phyloP scores from a whole-genome alignment of 768 basidiomycete genomes.

The Xanthoconium purpureum region DNA sequence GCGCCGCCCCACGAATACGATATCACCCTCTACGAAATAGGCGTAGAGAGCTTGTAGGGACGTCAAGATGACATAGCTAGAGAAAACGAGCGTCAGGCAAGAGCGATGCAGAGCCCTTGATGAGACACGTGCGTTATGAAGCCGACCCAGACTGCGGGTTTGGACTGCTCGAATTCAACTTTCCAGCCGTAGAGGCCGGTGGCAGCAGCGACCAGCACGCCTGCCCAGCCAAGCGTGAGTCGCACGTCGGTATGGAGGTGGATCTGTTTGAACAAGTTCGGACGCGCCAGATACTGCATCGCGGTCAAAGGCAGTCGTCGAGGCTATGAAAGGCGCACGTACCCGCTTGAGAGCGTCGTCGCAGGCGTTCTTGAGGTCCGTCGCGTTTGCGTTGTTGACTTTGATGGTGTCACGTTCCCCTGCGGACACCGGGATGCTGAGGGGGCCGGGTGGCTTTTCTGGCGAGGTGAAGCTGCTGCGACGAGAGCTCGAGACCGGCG shows the following conservation, averaged over 20 bases:
- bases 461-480: constrained; percentile 27
- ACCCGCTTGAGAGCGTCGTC: constrained; percentile 93
- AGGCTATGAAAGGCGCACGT: constrained; percentile 23
- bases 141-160: constrained; percentile 74
- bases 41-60: constrained; percentile 72
- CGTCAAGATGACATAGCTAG: constrained; percentile 75
- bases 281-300: constrained; percentile 75
- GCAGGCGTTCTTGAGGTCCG: constrained; percentile 66
- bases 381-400: constrained; percentile 55
- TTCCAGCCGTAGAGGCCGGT: constrained; percentile 86
- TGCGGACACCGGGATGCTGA: constrained; percentile 43
- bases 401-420: constrained; percentile 54
- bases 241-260: constrained; percentile 87
- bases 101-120: constrained; percentile 1
- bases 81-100: constrained; percentile 5
- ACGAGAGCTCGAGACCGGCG: constrained; percentile 18
- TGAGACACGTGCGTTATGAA: constrained; percentile 62
- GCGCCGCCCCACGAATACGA: constrained; percentile 84
- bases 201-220: constrained; percentile 75
- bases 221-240: constrained; percentile 81
- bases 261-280: constrained; percentile 81
- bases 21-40: constrained; percentile 82
- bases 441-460: constrained; percentile 50
- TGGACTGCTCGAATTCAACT: constrained; percentile 85
- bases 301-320: not conserved